A percentile compares a stretch with the other conserved stretches of the same genome.
Conservation (phyloP, 1,139 yeast species). For the Saccharomyces hybrid region DNA sequence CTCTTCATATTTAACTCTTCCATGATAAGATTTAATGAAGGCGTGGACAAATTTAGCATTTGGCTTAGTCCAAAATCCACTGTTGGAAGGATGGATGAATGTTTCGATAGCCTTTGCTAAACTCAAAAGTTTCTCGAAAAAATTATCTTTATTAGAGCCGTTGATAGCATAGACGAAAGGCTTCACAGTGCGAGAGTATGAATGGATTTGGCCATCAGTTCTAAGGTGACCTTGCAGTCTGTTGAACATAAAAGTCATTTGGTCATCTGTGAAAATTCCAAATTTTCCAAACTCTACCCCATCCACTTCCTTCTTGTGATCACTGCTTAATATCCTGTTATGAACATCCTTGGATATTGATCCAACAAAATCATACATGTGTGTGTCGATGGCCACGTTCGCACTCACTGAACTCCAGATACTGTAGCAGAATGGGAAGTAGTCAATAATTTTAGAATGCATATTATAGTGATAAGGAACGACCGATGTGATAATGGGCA, state of each 20-base stretch:
- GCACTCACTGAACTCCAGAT: slow-evolving; percentile 62
- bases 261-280: slow-evolving; percentile 60
- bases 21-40: slow-evolving; percentile 50
- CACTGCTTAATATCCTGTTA: slow-evolving; percentile 17
- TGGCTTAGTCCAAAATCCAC: slow-evolving; percentile 74
- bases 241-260: slow-evolving; percentile 51
- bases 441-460: slow-evolving; percentile 32
- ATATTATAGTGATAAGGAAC: slow-evolving; percentile 39
- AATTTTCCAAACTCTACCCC: slow-evolving; percentile 35
- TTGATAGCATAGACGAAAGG: slow-evolving; percentile 58
- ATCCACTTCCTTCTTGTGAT: slow-evolving; percentile 22
- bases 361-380: slow-evolving; percentile 59
- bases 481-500: slow-evolving; percentile 48
- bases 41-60: slow-evolving; percentile 58
- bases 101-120: slow-evolving; percentile 69
- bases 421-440: slow-evolving; percentile 60
- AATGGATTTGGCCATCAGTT: slow-evolving; percentile 45
- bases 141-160: slow-evolving; percentile 44
- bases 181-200: slow-evolving; percentile 54
- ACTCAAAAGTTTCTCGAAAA: slow-evolving; percentile 47
- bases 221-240: slow-evolving; percentile 40
- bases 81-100: slow-evolving; percentile 84
- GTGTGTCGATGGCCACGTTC: slow-evolving; percentile 55
- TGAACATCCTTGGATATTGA: slow-evolving; percentile 49
- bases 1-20: slow-evolving; percentile 45